Evolutionary conservation across 352 stramenopile genomes (phyloP).

Genomic region (Pythium aphanidermatum): DNA sequence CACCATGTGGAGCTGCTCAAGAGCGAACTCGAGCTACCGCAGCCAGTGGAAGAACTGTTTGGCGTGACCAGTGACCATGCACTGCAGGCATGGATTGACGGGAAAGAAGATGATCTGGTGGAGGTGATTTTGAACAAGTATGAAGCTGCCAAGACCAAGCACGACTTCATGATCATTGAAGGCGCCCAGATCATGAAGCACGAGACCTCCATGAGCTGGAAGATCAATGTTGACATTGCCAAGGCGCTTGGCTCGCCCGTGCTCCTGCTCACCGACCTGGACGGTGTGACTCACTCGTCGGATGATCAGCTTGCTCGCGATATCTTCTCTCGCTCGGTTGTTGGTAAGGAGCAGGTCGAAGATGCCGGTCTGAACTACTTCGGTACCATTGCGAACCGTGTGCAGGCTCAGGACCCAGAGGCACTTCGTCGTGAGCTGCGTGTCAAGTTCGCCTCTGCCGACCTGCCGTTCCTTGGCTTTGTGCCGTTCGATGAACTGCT

Average conservation of each 20-base stretch:
- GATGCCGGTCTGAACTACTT: constrained; percentile 56
- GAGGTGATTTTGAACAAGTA: constrained; percentile 65
- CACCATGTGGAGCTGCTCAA: constrained; percentile 72
- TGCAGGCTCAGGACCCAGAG: constrained; percentile 29
- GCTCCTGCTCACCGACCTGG: constrained; percentile 56
- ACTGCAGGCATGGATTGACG: constrained; percentile 41
- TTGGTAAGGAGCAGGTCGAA: constrained; percentile 60
- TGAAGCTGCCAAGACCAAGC: constrained; percentile 39
- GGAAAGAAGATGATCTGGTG: constrained; percentile 58
- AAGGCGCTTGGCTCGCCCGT: constrained; percentile 61
- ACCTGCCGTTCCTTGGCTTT: constrained; percentile 59
- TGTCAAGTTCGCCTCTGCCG: constrained; percentile 25
- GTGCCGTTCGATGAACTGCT: constrained; percentile 61
- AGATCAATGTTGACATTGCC: constrained; percentile 74
- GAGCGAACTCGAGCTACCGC: constrained; percentile 42
- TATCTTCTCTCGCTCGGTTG: constrained; percentile 45
- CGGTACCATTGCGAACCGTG: constrained; percentile 70
- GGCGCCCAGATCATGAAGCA: constrained; percentile 58
- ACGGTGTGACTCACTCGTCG: constrained; percentile 10
- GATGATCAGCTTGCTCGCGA: constrained; percentile 36
- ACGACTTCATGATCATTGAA: constrained; percentile 85
- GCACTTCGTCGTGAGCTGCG: constrained; percentile 31
- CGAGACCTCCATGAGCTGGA: constrained; percentile 72
- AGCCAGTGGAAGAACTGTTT: constrained; percentile 41
- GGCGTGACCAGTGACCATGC: constrained; percentile 54